Percentiles rank a stretch among this genome's conserved stretches.
Evolutionary conservation across 768 basidiomycete genomes (phyloP).

Genomic region (Lentinula lateritia): DNA sequence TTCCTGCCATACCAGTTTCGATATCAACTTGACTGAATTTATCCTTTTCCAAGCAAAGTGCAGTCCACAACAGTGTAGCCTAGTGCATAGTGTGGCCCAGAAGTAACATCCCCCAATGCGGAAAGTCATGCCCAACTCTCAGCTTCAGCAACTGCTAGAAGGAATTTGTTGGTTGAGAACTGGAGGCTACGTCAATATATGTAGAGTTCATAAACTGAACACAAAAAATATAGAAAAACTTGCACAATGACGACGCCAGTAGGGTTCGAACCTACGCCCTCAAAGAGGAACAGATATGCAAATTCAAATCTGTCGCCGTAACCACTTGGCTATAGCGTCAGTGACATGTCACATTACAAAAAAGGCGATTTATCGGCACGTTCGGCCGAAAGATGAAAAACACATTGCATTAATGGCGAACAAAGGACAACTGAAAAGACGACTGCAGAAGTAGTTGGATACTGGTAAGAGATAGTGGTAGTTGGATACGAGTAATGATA

Average conservation of each 20-base stretch:
- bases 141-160: too few species aligned
- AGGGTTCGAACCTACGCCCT: constrained; percentile 7
- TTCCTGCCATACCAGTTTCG: too few species aligned
- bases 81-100: too few species aligned
- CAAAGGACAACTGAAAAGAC: neutral
- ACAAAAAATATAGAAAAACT: neutral
- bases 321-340: constrained; percentile 77
- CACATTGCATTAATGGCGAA: neutral
- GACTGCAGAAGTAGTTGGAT: neutral
- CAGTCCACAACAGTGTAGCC: too few species aligned
- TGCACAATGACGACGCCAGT: neutral
- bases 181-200: too few species aligned
- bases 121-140: too few species aligned
- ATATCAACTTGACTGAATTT: too few species aligned
- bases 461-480: neutral
- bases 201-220: neutral
- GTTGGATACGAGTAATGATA: neutral
- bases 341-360: too few species aligned
- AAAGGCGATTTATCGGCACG: neutral
- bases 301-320: constrained; percentile 57
- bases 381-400: neutral
- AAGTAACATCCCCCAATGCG: too few species aligned
- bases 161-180: too few species aligned
- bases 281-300: constrained; percentile 4
- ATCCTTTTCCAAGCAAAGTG: too few species aligned